Evolutionary conservation across 306 rosid genomes (phyloP).

Genomic region (Pyrus pyrifolia): DNA sequence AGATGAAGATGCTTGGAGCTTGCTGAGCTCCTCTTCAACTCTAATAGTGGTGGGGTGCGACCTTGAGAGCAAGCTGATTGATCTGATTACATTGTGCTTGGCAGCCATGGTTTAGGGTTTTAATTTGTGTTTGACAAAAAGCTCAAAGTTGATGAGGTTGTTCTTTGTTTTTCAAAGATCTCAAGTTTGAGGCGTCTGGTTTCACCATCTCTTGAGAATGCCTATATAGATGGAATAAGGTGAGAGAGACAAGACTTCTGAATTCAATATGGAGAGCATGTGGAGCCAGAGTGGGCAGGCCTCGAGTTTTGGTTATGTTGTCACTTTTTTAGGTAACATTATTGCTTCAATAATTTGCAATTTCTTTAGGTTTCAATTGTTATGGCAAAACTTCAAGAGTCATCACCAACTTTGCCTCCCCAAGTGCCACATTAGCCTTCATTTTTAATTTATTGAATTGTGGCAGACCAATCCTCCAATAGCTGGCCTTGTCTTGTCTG

Average conservation of each 20-base stretch:
- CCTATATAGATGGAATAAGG: background rate
- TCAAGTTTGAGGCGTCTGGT: background rate
- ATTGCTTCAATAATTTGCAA: slow-evolving; percentile 17
- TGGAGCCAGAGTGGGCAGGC: slow-evolving; percentile 25
- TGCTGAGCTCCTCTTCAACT: slow-evolving; percentile 44
- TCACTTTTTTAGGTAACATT: slow-evolving; percentile 28
- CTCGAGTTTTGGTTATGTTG: slow-evolving; percentile 26
- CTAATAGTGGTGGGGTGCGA: background rate
- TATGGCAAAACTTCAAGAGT: slow-evolving; percentile 13
- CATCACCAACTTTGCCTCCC: slow-evolving; percentile 33
- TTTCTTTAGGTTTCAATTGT: slow-evolving; percentile 1
- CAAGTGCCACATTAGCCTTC: slow-evolving; percentile 32
- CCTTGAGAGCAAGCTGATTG: too few species aligned
- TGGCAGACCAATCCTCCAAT: slow-evolving; percentile 10
- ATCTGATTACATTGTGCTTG: too few species aligned
- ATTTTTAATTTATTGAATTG: slow-evolving; percentile 4
- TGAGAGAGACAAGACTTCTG: background rate
- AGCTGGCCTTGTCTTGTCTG: slow-evolving; percentile 9
- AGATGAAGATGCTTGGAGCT: slow-evolving; percentile 16
- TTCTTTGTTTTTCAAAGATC: background rate
- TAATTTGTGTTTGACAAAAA: background rate
- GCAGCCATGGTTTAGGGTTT: background rate
- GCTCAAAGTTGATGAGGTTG: background rate
- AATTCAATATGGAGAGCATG: slow-evolving; percentile 22
- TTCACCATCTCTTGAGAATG: background rate